Evolutionary conservation across 495 filamentous ascomycete genomes (phyloP), one percentile per base, ranked within the genome.

Genomic region (Hamigera avellanea): DNA sequence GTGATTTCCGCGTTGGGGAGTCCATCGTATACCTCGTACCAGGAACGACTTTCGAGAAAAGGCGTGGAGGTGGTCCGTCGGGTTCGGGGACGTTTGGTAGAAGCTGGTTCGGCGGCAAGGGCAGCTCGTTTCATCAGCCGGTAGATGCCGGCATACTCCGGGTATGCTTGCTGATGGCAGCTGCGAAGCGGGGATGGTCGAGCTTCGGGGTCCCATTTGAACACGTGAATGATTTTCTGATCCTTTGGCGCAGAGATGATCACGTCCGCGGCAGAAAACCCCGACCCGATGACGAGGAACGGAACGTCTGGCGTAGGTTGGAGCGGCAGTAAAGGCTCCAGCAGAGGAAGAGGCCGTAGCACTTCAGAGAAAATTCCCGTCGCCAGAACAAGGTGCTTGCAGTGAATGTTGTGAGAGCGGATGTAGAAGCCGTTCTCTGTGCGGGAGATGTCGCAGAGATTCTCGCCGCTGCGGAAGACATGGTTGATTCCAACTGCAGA

Each of bases 121-220:
- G 62, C 66, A 2, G 73, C 65, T 6, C 62, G 52, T 50, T 75
- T 80, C 78, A 82, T 82, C 15, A 69, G 57, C 13, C 73, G 62
- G 43, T 82, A 81, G 8, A 82, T 60, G 28, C 66, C 59, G 0
- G 78, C 75, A 46, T 82, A 80, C 37, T 81, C 78, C 0, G 78
- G 78, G 44, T 82, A 82, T 25, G 76, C 78, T 13, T 71, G 61
- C 26, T 72, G 65, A 52, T 82, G 78, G 30, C 78, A 82, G 15
- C 67, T 67, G 6, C 69, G 67, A 14, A 81, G 50, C 0, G 76
- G 76, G 0, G 72, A 77, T 0, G 75, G 74, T 17, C 67, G 62
- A 6, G 64, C 50, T 13, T 75, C 61, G 0, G 73, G 67, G 17
- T 64, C 58, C 78, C 78, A 82, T 48, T 70, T 75, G 49, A 72